Evolutionary conservation across 169 alveolate genomes (phyloP).

Genomic region (Babesia gibsoni): DNA sequence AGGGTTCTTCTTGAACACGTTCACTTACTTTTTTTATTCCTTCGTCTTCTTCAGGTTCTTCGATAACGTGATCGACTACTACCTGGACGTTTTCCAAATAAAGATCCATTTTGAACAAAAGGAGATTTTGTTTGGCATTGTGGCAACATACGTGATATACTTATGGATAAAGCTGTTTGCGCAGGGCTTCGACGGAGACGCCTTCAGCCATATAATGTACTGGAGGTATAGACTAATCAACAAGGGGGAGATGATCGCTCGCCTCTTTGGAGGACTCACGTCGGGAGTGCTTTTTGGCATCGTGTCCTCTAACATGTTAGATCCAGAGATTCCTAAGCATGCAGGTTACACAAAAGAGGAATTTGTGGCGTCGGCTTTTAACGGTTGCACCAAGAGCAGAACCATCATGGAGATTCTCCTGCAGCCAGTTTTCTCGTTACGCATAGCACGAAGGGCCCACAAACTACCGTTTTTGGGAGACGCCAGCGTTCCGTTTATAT

Average conservation of each 20-base stretch:
- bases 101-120: slow-evolving; percentile 7
- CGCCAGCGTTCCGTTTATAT: no score
- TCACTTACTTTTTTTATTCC: slow-evolving; percentile 11
- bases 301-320: not conserved
- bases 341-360: not conserved
- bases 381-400: not conserved
- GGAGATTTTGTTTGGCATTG: not conserved
- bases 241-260: slow-evolving; percentile 37
- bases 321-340: not conserved
- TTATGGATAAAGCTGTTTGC: slow-evolving; percentile 17
- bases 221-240: slow-evolving; percentile 47
- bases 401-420: not conserved
- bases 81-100: not conserved
- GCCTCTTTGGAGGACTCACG: slow-evolving; percentile 34
- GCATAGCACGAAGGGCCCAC: not conserved
- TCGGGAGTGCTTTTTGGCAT: slow-evolving; percentile 35
- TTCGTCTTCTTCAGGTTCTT: not conserved
- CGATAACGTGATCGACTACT: not conserved
- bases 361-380: not conserved
- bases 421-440: not conserved
- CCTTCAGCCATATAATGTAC: slow-evolving; percentile 53
- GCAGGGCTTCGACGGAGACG: slow-evolving; percentile 55
- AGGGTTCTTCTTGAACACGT: slow-evolving; percentile 29
- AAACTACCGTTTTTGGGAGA: no score
- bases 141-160: not conserved